A percentile compares a stretch with the other conserved stretches of the same genome.
These are phyloP conservation scores for Phytopythium ostracodes DNA, from an alignment of 352 stramenopile genomes.

Conservation along the genomic window DNA sequence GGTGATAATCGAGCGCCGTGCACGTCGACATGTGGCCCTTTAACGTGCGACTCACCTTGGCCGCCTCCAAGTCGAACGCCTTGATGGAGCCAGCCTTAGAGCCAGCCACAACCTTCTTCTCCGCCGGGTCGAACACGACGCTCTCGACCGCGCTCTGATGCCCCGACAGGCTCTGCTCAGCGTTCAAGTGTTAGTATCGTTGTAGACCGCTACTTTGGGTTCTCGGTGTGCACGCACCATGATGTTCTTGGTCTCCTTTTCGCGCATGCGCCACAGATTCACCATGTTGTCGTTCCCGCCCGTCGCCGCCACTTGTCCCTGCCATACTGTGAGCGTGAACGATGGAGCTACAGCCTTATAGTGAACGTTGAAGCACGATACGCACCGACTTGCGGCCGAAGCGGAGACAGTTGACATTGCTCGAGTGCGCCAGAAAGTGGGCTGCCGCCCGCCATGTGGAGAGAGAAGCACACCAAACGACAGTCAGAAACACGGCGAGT, in stretches of 20 bases:
- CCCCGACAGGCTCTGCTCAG: conserved; percentile 55
- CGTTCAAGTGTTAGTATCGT: neutral
- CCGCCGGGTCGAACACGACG: conserved; percentile 73
- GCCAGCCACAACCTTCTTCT: conserved; percentile 73
- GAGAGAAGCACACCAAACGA: neutral
- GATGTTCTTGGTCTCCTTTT: conserved; percentile 87
- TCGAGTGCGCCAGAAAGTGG: conserved; percentile 77
- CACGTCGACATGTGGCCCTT: conserved; percentile 85
- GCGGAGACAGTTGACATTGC: conserved; percentile 77
- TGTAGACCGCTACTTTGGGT: neutral
- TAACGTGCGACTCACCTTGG: conserved; percentile 72
- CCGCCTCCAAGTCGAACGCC: conserved; percentile 76
- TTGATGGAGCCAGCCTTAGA: conserved; percentile 84
- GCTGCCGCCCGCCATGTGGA: conserved; percentile 21
- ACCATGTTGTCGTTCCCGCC: conserved; percentile 77
- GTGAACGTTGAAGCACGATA: neutral
- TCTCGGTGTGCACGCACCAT: conserved; percentile 33
- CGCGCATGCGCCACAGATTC: conserved; percentile 83
- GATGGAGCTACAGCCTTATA: neutral
- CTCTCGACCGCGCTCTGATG: conserved; percentile 78
- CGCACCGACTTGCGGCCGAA: conserved; percentile 80
- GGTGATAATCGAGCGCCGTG: conserved; percentile 76
- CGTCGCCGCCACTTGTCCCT: conserved; percentile 79
- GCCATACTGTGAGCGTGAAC: neutral
- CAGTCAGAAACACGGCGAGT: neutral